Percentiles rank a stretch among this genome's conserved stretches.
phyloP scores from a whole-genome alignment of 257 asterid species.

The Linderniella brevidens region DNA sequence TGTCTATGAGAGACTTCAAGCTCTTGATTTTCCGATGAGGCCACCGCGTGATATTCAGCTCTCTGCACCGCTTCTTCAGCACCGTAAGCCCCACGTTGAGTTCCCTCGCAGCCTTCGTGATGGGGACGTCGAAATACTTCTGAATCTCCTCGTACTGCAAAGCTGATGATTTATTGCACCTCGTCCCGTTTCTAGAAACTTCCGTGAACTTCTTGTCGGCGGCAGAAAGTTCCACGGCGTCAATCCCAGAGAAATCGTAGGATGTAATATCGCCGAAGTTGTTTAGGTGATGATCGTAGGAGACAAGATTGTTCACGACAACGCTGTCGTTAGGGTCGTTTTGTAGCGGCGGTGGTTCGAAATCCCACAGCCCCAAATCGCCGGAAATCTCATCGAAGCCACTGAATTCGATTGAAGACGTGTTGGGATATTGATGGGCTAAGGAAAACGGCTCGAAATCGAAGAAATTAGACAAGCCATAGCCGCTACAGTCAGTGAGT shows the following conservation, averaged over 20 bases:
- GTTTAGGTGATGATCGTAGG: too few species aligned
- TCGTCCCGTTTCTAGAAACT: not conserved
- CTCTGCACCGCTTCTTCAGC: slow-evolving; percentile 68
- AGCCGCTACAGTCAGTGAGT: slow-evolving; percentile 14
- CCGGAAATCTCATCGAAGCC: too few species aligned
- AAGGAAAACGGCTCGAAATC: slow-evolving; percentile 15
- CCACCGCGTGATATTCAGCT: slow-evolving; percentile 61
- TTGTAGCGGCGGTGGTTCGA: too few species aligned
- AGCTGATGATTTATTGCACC: slow-evolving; percentile 20
- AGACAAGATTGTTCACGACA: too few species aligned
- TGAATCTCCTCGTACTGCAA: slow-evolving; percentile 50
- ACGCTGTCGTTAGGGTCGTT: too few species aligned
- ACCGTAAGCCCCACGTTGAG: slow-evolving; percentile 68
- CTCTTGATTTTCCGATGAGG: slow-evolving; percentile 90
- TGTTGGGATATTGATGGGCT: too few species aligned
- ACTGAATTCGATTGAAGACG: too few species aligned
- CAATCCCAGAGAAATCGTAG: too few species aligned
- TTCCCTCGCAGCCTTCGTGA: slow-evolving; percentile 64
- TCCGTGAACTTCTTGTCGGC: too few species aligned
- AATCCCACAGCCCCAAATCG: too few species aligned
- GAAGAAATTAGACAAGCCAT: slow-evolving; percentile 8
- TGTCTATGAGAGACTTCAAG: slow-evolving; percentile 56
- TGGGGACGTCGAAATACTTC: slow-evolving; percentile 55
- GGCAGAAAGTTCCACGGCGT: too few species aligned
- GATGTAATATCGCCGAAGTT: too few species aligned